Base-by-base conservation (phyloP, 2,329 filamentous ascomycete genomes). In the Venturia effusa region DNA sequence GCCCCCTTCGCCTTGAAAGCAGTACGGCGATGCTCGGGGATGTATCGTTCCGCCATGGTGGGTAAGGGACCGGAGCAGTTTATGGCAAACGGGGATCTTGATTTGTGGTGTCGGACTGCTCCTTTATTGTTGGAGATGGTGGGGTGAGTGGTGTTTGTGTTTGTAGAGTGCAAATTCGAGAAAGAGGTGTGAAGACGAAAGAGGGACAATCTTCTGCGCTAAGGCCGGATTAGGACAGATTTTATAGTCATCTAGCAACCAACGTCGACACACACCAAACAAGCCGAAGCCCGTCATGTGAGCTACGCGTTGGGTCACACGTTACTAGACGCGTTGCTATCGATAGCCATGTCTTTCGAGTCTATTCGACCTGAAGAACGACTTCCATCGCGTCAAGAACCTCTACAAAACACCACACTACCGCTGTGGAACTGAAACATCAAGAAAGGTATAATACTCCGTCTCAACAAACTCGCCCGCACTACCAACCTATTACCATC, bases 1-100 rank as follows among this genome's bases (percentile, higher is more conserved):
- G 91, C 91, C 80, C 90, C 93, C 85, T 97, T 97, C 64, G 94
- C 94, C 88, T 99, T 99, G 88, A 96, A 99, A 82, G 96, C 92
- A 69, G 91, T 97, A 76, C 94, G 92, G 78, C 94, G 92, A 83
- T 99, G 94, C 83, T 99, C 94, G 77, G 94, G 94, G 74, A 99
- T 99, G 83, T 97, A 99, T 74, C 94, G 90, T 78, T 99, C 94
- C 78, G 94, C 89, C 94, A 99, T 99, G 80, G 72, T 87, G 17
- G 19, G 13, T 24, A n/a, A 60, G n/a, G n/a, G n/a, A n/a, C n/a
- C 32, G 8, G 30, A 57, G 15, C 32, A 34, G 15, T 32, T 34
- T 15, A 17, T 57, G 51, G 27, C 51, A 57, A 57, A 27, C 45
- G 10, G 45, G 10, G 34, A 5, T 15, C 15, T 34, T n/a, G 30